Percentiles rank a stretch among this genome's conserved stretches.
Conservation (phyloP, 108 stramenopile genomes). For the Fistulifera pelliculosa region DNA sequence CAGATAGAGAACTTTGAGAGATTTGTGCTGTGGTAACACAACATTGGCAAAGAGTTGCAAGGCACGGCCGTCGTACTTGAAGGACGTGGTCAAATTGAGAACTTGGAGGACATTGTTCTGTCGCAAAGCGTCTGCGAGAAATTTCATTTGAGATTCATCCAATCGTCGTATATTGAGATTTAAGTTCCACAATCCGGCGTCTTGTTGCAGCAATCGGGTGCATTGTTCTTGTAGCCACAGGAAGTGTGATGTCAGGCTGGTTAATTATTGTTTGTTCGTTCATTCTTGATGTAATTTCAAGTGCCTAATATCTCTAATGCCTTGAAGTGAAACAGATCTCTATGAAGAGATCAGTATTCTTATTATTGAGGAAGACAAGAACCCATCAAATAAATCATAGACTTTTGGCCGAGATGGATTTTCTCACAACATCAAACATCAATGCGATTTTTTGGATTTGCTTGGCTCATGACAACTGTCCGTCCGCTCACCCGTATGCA, state of each 20-base stretch:
- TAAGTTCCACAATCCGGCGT: slow-evolving; percentile 18
- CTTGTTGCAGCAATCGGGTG: slow-evolving; percentile 6
- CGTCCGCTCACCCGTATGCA: too few species aligned
- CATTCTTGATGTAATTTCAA: too few species aligned
- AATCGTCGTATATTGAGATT: slow-evolving; percentile 42
- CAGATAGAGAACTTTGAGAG: slow-evolving; percentile 23
- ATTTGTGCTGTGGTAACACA: slow-evolving; percentile 13
- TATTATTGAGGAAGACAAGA: too few species aligned
- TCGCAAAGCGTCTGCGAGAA: slow-evolving; percentile 17
- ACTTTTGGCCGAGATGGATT: too few species aligned
- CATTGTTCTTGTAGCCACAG: slow-evolving; percentile 20
- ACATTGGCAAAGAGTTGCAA: slow-evolving; percentile 9
- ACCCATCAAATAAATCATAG: too few species aligned
- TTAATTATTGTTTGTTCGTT: background rate
- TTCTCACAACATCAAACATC: too few species aligned
- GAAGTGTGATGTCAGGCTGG: background rate
- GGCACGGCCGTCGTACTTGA: slow-evolving; percentile 5
- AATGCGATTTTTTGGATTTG: too few species aligned
- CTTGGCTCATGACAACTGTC: too few species aligned
- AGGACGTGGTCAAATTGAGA: slow-evolving; percentile 26
- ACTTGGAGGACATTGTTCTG: slow-evolving; percentile 18
- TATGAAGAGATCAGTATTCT: too few species aligned
- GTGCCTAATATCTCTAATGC: too few species aligned
- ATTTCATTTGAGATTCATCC: slow-evolving; percentile 8
- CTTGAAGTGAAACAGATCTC: too few species aligned